Evolutionary conservation across 306 rosid genomes (phyloP).

Genomic region (Lupinus albus): DNA sequence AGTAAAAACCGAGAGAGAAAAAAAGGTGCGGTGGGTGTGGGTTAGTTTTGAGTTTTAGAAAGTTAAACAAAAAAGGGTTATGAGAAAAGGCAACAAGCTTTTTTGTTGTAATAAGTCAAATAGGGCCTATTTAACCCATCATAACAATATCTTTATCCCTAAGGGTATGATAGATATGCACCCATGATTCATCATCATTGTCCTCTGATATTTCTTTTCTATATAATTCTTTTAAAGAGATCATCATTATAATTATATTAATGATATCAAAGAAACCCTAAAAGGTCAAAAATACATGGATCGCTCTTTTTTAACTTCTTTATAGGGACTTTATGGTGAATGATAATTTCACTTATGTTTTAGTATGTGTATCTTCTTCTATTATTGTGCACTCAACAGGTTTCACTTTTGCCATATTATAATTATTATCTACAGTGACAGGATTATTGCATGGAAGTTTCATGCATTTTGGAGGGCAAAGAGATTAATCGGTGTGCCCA

Average conservation of each 20-base stretch:
- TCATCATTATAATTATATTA: too few species aligned
- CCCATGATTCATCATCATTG: conserved; percentile 87
- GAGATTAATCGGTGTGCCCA: too few species aligned
- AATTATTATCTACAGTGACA: conserved; percentile 35
- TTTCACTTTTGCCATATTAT: conserved; percentile 46
- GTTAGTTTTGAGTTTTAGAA: conserved; percentile 51
- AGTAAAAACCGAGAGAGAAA: too few species aligned
- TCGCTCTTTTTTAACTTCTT: too few species aligned
- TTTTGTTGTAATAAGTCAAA: conserved; percentile 68
- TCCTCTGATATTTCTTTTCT: conserved; percentile 7
- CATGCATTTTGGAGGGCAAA: conserved; percentile 36
- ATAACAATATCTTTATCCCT: conserved; percentile 66
- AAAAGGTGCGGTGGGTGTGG: conserved; percentile 49
- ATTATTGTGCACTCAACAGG: conserved; percentile 53
- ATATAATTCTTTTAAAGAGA: too few species aligned
- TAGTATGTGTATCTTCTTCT: conserved; percentile 16
- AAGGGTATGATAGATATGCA: conserved; percentile 54
- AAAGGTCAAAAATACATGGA: too few species aligned
- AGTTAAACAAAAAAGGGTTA: conserved; percentile 46
- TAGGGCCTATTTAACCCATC: conserved; percentile 53
- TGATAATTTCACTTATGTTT: too few species aligned
- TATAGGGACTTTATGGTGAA: too few species aligned
- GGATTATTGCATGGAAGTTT: conserved; percentile 46
- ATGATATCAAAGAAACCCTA: too few species aligned
- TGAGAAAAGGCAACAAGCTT: conserved; percentile 74